A percentile compares a stretch with the other conserved stretches of the same genome.
Conservation (phyloP, 2,329 filamentous ascomycete genomes). For the Colletotrichum caudatum region DNA sequence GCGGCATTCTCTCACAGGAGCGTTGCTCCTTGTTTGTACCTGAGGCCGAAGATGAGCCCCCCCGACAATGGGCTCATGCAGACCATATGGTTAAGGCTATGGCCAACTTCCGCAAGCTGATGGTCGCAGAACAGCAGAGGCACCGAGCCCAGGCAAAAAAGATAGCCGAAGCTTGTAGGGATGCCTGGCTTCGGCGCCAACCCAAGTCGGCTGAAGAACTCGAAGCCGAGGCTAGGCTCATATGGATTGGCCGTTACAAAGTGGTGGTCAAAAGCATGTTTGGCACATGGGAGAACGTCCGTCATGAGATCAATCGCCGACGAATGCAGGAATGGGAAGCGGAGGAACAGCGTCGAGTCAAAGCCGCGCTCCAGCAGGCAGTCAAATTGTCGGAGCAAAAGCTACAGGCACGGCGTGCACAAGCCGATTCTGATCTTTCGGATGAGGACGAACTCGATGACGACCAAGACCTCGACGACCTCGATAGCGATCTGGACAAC, state of each 20-base stretch:
- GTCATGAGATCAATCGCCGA: slow-evolving; percentile 69
- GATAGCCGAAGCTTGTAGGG: slow-evolving; percentile 81
- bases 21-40: slow-evolving; percentile 79
- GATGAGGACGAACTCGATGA: slow-evolving; percentile 61
- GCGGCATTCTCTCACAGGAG: slow-evolving; percentile 78
- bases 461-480: slow-evolving; percentile 54
- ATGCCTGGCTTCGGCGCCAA: slow-evolving; percentile 79
- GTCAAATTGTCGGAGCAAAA: slow-evolving; percentile 79
- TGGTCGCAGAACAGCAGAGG: slow-evolving; percentile 81
- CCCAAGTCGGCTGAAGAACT: slow-evolving; percentile 85
- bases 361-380: slow-evolving; percentile 78
- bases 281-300: slow-evolving; percentile 75
- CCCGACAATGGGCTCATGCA: slow-evolving; percentile 84
- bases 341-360: slow-evolving; percentile 72
- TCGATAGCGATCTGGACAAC: slow-evolving; percentile 50
- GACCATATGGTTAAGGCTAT: slow-evolving; percentile 88
- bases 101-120: slow-evolving; percentile 81
- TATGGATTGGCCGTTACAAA: slow-evolving; percentile 77
- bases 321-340: slow-evolving; percentile 73
- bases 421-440: slow-evolving; percentile 64
- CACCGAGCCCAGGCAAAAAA: slow-evolving; percentile 84
- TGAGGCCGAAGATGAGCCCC: slow-evolving; percentile 78
- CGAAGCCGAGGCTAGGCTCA: slow-evolving; percentile 78
- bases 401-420: slow-evolving; percentile 70
- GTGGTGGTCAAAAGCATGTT: slow-evolving; percentile 71